These are phyloP conservation scores for Eucalyptus regnans DNA, from an alignment of 345 rosid genomes.

Conservation along the genomic window DNA sequence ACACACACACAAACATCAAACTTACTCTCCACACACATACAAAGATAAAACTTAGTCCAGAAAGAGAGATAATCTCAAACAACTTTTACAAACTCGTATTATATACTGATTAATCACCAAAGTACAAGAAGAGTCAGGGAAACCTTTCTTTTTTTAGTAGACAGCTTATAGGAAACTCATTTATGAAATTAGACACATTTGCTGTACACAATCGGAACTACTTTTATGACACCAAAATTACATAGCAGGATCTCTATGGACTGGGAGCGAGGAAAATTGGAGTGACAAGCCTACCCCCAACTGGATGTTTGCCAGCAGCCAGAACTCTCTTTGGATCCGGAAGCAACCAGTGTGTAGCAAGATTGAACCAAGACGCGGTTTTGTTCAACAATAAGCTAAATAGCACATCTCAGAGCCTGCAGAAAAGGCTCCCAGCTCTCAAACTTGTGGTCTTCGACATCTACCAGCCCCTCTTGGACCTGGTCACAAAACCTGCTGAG, in stretches of 20 bases:
- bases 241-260: constrained; percentile 52
- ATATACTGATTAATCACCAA: background rate
- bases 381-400: constrained; percentile 67
- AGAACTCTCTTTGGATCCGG: constrained; percentile 73
- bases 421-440: constrained; percentile 50
- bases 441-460: constrained; percentile 68
- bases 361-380: constrained; percentile 62
- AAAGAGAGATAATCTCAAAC: background rate
- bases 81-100: background rate
- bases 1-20: background rate
- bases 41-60: background rate
- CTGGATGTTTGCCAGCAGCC: constrained; percentile 87
- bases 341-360: constrained; percentile 55
- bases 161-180: background rate
- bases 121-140: background rate
- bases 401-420: constrained; percentile 43
- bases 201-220: background rate
- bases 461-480: constrained; percentile 66
- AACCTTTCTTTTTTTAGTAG: background rate
- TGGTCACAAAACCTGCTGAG: constrained; percentile 50
- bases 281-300: constrained; percentile 72
- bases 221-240: background rate
- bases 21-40: background rate
- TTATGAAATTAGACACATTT: background rate
- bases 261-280: constrained; percentile 79